Base-by-base conservation (phyloP, 305 asterid genomes). In the Vinca major region DNA sequence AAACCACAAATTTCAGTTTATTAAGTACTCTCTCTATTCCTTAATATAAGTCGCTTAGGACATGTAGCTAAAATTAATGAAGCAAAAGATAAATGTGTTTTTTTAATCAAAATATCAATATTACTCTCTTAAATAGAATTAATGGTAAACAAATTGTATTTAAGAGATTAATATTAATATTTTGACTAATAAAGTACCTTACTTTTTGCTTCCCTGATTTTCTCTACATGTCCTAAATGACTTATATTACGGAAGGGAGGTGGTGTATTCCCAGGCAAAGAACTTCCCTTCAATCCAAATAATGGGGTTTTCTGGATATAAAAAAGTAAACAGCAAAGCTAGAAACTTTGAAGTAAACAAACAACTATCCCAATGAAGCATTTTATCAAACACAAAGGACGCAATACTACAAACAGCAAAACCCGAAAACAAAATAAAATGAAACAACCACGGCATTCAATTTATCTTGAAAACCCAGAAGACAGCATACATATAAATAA, bases 401-500 rank as follows among this genome's bases (percentile, higher is more conserved):
- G 57, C 7, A 60, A 1, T 17, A 51, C 7, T 4, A 48, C 11
- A n/a, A 61, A 17, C 39, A 9, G 45, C 60, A 61, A 19, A 61
- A 19, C 55, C 55, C 19, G 21, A 4, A 33, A 53, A 40, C 37
- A 63, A n/a, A 68, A 3, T 9, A 12, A 21, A 40, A 14, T 58
- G 21, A 36, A 66, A 14, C 4, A 52, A 63, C 53, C 56, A 33
- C n/a, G 45, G 40, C 39, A 16, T 55, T 50, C 65, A 47, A 11
- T 44, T 17, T 36, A 36, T 54, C 62, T 13, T 55, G 48, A 53
- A 41, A 57, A 51, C 69, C 77, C 77, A 66, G 60, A 44, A 57
- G 20, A 9, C 36, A 26, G 33, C 1, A 26, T 26, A n/a, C n/a
- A 21, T 19, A 47, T 37, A 39, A 57, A 36, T 0, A 57, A 44